These are phyloP conservation scores for Cucumis melo DNA, from an alignment of 306 rosid species.

Conservation along the genomic window DNA sequence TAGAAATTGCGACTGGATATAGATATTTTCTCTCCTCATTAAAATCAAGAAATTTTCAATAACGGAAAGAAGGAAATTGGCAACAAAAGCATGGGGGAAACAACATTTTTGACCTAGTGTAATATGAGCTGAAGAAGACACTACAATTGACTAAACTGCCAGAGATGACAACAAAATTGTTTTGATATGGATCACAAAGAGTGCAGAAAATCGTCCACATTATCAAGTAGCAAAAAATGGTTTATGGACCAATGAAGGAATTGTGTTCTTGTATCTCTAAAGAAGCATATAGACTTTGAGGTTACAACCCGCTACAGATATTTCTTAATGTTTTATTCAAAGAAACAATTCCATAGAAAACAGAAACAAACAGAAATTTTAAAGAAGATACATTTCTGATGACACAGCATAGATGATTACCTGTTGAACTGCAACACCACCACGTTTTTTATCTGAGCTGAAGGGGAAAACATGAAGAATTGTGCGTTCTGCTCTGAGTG, in stretches of 20 bases:
- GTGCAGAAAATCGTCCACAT: background rate
- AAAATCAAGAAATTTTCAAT: background rate
- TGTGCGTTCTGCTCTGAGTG: constrained; percentile 37
- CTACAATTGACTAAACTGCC: background rate
- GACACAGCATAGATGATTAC: constrained; percentile 20
- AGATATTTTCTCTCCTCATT: background rate
- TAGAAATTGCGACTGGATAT: background rate
- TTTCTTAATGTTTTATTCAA: background rate
- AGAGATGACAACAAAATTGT: background rate
- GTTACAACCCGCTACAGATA: background rate
- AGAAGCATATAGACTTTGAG: background rate
- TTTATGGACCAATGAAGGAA: background rate
- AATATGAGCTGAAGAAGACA: background rate
- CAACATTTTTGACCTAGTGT: background rate
- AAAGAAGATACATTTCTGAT: background rate
- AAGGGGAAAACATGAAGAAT: constrained; percentile 71
- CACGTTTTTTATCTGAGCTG: constrained; percentile 79
- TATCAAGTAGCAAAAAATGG: background rate
- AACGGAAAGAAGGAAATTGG: background rate
- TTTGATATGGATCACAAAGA: background rate
- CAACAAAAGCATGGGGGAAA: background rate
- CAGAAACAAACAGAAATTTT: background rate
- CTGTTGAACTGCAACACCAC: constrained; percentile 53
- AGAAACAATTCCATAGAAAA: background rate
- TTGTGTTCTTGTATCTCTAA: background rate